phyloP scores from a whole-genome alignment of 768 basidiomycete genomes.

The Tylopilus sp. region DNA sequence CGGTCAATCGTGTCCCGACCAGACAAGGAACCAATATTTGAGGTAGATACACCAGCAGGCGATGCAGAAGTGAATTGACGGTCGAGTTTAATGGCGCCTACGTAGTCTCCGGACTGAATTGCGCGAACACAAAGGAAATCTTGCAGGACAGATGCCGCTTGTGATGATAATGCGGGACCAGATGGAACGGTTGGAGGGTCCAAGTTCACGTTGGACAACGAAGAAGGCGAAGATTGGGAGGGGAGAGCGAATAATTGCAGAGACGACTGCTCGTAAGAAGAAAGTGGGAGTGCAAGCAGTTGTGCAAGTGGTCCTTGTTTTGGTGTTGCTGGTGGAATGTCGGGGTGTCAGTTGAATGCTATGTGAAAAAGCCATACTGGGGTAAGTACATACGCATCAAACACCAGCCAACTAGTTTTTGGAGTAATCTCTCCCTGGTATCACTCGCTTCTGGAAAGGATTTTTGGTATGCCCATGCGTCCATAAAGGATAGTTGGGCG shows the following conservation, averaged over 20 bases:
- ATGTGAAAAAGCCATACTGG: background rate
- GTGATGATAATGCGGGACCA: constrained; percentile 33
- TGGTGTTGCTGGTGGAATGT: constrained; percentile 47
- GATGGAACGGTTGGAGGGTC: background rate
- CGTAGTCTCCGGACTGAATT: constrained; percentile 65
- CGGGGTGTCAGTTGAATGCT: background rate
- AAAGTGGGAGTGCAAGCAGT: constrained; percentile 63
- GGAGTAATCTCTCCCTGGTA: constrained; percentile 51
- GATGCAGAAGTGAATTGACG: constrained; percentile 52
- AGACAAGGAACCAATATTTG: constrained; percentile 18
- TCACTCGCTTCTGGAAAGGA: constrained; percentile 60
- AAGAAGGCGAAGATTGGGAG: constrained; percentile 35
- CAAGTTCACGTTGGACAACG: constrained; percentile 8
- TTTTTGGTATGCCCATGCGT: constrained; percentile 75
- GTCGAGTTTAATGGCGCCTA: constrained; percentile 75
- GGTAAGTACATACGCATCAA: constrained; percentile 54
- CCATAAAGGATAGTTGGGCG: constrained; percentile 57
- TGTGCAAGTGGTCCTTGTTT: constrained; percentile 54
- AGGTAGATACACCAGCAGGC: constrained; percentile 21
- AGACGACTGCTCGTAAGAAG: constrained; percentile 57
- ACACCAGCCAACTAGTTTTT: constrained; percentile 64
- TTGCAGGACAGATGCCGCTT: constrained; percentile 58
- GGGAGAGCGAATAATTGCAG: constrained; percentile 57
- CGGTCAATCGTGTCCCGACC: constrained; percentile 41
- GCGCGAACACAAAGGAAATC: constrained; percentile 79